Base-by-base conservation (phyloP, 768 basidiomycete species). In the Russula vinacea region DNA sequence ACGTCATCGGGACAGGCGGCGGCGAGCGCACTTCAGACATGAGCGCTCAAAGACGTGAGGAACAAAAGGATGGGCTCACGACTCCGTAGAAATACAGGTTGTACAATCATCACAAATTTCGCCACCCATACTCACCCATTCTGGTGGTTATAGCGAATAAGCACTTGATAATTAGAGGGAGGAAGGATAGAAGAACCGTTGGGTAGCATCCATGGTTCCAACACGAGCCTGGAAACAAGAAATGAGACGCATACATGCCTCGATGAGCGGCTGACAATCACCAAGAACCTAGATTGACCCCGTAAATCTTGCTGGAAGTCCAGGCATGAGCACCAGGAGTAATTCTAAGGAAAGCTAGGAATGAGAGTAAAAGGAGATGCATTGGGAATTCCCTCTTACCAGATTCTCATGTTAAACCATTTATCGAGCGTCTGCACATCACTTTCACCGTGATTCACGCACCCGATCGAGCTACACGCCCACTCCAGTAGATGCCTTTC, bases 171-270 rank as follows among this genome's bases (percentile, higher is more conserved):
- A 22, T 40, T 24, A 19, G 13, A 22, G 11, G 8, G 16, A 37
- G 50, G 6, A 32, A 13, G 24, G 32, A 17, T 5, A 32, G 24
- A 24, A 14, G 5, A 64, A 86, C 86, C 86, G 72, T 79, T 75
- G 9, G 88, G 89, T 44, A 90, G 78, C 89, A 92, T 92, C 90
- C 90, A 92, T 22, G 88, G 69, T 70, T 92, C 90, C 6, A 90
- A 73, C 0, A 92, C 73, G 56, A 92, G 79, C 90, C 90, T 90
- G 60, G 14, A 62, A 40, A 22, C n/a, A 5, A 7, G 35, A 24
- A 5, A 16, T 47, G 66, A 47, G 54, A 54, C 26, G 56, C 49
- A 29, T 54, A 45, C 66, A 65, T 53, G 44, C 40, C 44, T 11
- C 16, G 39, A 13, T 33, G 26, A 29, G n/a, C 6, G n/a, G 16